These are phyloP conservation scores for Hamamelis virginiana DNA, from an alignment of 164 flowering plant genomes.

Conservation along the genomic window DNA sequence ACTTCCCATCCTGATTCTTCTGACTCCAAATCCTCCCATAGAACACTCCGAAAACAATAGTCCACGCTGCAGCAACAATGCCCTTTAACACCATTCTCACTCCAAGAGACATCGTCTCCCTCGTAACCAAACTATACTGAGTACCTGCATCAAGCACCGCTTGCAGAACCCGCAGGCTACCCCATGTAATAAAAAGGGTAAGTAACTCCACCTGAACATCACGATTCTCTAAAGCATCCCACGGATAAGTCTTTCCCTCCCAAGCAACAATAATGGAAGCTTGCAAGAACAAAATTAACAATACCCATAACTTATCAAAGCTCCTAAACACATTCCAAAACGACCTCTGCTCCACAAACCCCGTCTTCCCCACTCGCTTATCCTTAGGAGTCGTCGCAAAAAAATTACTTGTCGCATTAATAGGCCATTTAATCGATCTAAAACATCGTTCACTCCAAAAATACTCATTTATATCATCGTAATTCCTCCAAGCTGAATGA, in stretches of 20 bases:
- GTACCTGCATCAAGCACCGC: conserved; percentile 88
- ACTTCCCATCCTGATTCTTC: conserved; percentile 52
- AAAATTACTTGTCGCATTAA: conserved; percentile 47
- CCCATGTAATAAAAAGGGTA: conserved; percentile 86
- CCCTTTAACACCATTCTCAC: conserved; percentile 83
- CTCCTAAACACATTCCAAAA: conserved; percentile 92
- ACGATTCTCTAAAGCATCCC: conserved; percentile 52
- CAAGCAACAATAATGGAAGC: conserved; percentile 77
- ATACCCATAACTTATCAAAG: conserved; percentile 88
- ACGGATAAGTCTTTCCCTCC: conserved; percentile 49
- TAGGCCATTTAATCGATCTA: conserved; percentile 71
- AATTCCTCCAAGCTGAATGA: conserved; percentile 93
- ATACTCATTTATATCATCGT: conserved; percentile 92
- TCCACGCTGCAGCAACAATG: conserved; percentile 65
- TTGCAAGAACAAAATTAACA: conserved; percentile 71
- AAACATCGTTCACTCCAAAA: conserved; percentile 87
- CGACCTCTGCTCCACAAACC: conserved; percentile 91
- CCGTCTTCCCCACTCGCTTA: conserved; percentile 74
- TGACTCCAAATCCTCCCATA: conserved; percentile 75
- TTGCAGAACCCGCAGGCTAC: conserved; percentile 65
- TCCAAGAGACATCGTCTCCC: conserved; percentile 59
- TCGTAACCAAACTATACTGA: conserved; percentile 82
- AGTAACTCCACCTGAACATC: conserved; percentile 75
- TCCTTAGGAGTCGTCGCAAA: conserved; percentile 28
- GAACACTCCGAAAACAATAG: conserved; percentile 58